Conservation (phyloP, 805 yeast genomes). For the Diddensiella santjacobensis region DNA sequence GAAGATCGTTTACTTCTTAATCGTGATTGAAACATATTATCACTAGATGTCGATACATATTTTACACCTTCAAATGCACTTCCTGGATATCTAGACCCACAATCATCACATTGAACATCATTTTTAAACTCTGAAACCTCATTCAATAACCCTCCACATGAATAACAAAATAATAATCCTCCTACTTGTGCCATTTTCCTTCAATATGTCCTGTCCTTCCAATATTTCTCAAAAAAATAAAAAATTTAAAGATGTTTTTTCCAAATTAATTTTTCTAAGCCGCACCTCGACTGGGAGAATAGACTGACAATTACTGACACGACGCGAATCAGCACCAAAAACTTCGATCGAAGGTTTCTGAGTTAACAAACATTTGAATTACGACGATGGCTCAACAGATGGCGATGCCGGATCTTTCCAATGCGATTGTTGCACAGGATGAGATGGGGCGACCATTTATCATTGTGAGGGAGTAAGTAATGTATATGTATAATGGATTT, state of each 20-base stretch:
- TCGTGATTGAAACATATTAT: slow-evolving; percentile 90
- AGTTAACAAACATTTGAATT: not conserved
- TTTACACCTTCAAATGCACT: slow-evolving; percentile 60
- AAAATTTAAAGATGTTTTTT: no score
- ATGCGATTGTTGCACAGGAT: slow-evolving; percentile 98
- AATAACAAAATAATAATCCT: slow-evolving; percentile 48
- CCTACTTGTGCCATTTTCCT: not conserved
- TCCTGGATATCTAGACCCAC: slow-evolving; percentile 42
- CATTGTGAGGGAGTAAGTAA: slow-evolving; percentile 80
- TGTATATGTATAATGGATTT: not conserved
- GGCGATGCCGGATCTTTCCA: slow-evolving; percentile 85
- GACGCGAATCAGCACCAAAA: not conserved
- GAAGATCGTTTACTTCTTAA: slow-evolving; percentile 78
- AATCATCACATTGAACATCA: slow-evolving; percentile 54
- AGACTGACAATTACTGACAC: slow-evolving; percentile 93
- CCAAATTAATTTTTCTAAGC: not conserved
- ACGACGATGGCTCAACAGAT: slow-evolving; percentile 21
- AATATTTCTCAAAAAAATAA: no score
- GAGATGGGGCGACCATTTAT: slow-evolving; percentile 99
- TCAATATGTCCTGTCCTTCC: not conserved
- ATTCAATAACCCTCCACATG: slow-evolving; percentile 88
- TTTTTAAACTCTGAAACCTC: slow-evolving; percentile 48
- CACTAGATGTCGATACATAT: slow-evolving; percentile 71
- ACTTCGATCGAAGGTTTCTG: not conserved
- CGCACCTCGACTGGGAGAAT: slow-evolving; percentile 37